Base-by-base conservation (phyloP, 139 green algal genomes). In the Chlamydomonas applanata region DNA sequence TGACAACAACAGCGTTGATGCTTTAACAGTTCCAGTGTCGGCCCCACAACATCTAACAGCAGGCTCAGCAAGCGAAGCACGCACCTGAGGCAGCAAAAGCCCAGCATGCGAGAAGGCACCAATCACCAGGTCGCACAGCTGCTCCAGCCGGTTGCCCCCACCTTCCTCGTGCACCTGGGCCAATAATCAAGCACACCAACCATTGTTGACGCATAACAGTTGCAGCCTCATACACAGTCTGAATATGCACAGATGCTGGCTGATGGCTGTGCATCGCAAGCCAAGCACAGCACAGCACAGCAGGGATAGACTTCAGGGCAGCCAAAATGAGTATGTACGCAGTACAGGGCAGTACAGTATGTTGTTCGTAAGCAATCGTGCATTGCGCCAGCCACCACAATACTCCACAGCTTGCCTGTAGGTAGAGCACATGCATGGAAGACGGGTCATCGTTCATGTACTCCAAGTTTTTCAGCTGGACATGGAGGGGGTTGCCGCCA, bases 361-460 rank as follows among this genome's bases (percentile, higher is more conserved):
- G 60, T 7, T 20, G 22, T 68, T 4, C 30, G 7, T 68, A 19
- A 14, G 4, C n/a, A n/a, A 22, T 27, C 30, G 17, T 78, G 29
- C 44, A 49, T 64, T 34, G 30, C 34, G 4, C 36, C 67, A 19
- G 27, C 19, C 25, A 49, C 45, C 30, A 49, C 44, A 4, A 30
- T 14, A 2, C 40, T 17, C 19, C 17, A n/a, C 63, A 25, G n/a
- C 52, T 1, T 1, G 87, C 83, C 53, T 78, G 74, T 22, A 88
- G 62, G 72, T 88, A 90, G 32, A 86, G 40, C 45, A 90, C 85
- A 46, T 90, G 79, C 77, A 85, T 85, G n/a, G 80, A 66, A 0
- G 61, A 64, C 0, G 85, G 82, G 49, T 90, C 82, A 52, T 87
- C 85, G 36, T 80, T 82, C 82, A 90, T 87, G 77, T 82, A 81